These are phyloP conservation scores for Tolypocladium inflatum DNA, from an alignment of 2,329 filamentous ascomycete genomes.

Conservation along the genomic window DNA sequence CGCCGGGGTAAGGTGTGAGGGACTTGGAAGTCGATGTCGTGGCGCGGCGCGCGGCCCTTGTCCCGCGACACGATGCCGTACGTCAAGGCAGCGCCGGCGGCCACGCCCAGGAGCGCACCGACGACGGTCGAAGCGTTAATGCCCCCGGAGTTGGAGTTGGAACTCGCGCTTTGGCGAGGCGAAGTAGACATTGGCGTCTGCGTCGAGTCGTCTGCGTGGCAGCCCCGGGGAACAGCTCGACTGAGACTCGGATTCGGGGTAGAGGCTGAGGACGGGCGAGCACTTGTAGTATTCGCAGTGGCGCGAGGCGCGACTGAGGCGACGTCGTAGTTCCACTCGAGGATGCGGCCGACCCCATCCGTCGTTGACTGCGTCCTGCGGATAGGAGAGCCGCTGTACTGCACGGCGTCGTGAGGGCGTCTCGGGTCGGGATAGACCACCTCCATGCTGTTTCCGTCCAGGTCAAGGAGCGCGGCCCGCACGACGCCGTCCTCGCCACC, in stretches of 20 bases:
- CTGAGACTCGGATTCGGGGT: neutral
- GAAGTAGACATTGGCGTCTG: neutral
- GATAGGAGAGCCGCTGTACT: conserved; percentile 23
- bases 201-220: neutral
- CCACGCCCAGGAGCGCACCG: conserved; percentile 69
- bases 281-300: neutral
- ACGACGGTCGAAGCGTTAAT: conserved; percentile 55
- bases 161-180: neutral
- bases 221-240: neutral
- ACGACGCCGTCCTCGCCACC: conserved; percentile 5
- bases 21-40: conserved; percentile 29
- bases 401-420: conserved; percentile 17
- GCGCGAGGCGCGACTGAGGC: neutral
- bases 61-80: conserved; percentile 54
- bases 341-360: conserved; percentile 25
- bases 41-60: conserved; percentile 34
- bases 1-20: conserved; percentile 26
- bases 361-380: conserved; percentile 26
- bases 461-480: conserved; percentile 57
- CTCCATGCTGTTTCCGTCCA: conserved; percentile 79
- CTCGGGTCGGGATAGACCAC: conserved; percentile 46
- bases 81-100: conserved; percentile 52
- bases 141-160: neutral
- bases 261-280: neutral
- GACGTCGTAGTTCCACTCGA: conserved; percentile 40